A percentile compares a stretch with the other conserved stretches of the same genome.
phyloP scores from a whole-genome alignment of 192 early-diverging fungal species.

The Ambispora gerdemannii region DNA sequence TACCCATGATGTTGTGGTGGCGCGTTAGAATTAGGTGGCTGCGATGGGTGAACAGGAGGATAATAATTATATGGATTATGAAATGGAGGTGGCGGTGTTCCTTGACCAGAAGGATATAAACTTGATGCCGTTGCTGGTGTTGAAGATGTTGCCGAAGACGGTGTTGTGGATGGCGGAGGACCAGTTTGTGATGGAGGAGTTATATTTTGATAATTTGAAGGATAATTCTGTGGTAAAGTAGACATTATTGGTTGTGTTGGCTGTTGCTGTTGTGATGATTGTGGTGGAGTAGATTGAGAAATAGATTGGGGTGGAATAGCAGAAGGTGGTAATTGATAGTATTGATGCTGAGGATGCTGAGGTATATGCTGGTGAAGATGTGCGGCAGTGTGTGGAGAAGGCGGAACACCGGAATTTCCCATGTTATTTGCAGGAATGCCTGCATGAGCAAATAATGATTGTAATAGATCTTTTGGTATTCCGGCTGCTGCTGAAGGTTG shows the following conservation, averaged over 20 bases:
- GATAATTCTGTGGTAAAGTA: not conserved
- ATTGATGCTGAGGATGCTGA: not conserved
- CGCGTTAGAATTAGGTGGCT: not conserved
- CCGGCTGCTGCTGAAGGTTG: not conserved
- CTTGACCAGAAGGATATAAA: not conserved
- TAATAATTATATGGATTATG: not conserved
- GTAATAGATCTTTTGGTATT: not conserved
- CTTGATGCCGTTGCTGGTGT: not conserved
- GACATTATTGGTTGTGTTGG: not conserved
- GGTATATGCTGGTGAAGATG: too few species aligned
- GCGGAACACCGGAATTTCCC: too few species aligned
- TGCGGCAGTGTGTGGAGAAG: too few species aligned
- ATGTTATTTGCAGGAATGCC: not conserved
- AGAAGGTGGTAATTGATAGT: not conserved
- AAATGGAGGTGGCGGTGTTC: not conserved
- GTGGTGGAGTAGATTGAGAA: not conserved
- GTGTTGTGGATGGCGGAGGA: not conserved
- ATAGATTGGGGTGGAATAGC: not conserved
- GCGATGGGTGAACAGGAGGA: not conserved
- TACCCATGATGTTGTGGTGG: not conserved
- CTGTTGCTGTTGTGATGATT: not conserved
- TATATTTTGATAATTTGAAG: not conserved
- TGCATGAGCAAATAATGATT: not conserved
- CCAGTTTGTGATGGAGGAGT: not conserved
- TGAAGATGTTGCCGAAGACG: not conserved